Evolutionary conservation across 192 early-diverging fungal genomes (phyloP).

Genomic region (Martensiomyces pterosporus): DNA sequence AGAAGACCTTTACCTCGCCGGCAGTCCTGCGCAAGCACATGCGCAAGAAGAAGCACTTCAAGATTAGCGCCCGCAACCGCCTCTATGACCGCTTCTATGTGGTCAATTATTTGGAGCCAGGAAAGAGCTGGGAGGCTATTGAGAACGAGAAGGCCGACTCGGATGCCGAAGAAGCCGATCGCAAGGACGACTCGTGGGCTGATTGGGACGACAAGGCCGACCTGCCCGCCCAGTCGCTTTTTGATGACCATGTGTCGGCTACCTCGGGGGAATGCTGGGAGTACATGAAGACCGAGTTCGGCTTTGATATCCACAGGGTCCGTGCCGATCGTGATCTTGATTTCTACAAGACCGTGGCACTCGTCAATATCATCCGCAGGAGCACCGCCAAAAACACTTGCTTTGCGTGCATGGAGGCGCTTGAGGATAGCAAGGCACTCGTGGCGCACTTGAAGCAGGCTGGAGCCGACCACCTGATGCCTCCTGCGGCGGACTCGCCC

Average conservation of each 20-base stretch:
- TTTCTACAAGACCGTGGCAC: constrained; percentile 77
- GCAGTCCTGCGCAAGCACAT: constrained; percentile 92
- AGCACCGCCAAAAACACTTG: constrained; percentile 61
- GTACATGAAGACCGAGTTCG: constrained; percentile 71
- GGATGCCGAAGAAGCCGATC: constrained; percentile 48
- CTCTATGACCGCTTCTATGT: constrained; percentile 94
- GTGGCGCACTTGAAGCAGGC: constrained; percentile 60
- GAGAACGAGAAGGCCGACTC: constrained; percentile 76
- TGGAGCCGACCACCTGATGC: constrained; percentile 53
- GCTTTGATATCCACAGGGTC: constrained; percentile 70
- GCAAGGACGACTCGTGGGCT: constrained; percentile 59
- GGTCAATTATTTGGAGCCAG: constrained; percentile 86
- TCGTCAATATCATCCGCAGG: constrained; percentile 85
- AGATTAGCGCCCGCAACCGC: constrained; percentile 84
- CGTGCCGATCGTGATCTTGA: constrained; percentile 56
- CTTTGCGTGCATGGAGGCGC: constrained; percentile 60
- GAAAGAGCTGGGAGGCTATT: constrained; percentile 86
- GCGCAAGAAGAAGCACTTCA: constrained; percentile 98
- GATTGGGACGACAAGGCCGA: constrained; percentile 74
- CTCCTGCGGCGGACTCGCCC: constrained; percentile 43
- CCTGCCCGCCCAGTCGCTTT: constrained; percentile 71
- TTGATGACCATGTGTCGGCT: constrained; percentile 62
- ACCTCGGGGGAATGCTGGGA: constrained; percentile 59
- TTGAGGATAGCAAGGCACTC: constrained; percentile 51
- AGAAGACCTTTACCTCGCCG: constrained; percentile 83